A percentile compares a stretch with the other conserved stretches of the same genome.
Conservation (phyloP, 2,329 filamentous ascomycete species). For the Colletotrichum chlorophyti region DNA sequence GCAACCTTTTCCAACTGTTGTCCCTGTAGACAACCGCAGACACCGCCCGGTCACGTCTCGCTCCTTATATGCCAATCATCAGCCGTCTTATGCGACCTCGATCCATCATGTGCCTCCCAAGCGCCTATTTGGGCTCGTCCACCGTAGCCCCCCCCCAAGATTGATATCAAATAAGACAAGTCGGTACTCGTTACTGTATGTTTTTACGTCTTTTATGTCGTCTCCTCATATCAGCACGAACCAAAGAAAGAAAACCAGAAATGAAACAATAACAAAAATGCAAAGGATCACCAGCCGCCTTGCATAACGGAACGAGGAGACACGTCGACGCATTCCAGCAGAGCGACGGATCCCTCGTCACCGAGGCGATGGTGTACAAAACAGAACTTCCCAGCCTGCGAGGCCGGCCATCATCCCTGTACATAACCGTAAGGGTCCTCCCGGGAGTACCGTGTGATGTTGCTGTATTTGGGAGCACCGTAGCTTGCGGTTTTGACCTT, state of each 20-base stretch:
- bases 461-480: constrained; percentile 41
- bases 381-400: not conserved
- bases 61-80: constrained; percentile 27
- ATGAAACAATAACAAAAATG: not conserved
- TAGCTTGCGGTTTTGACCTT: constrained; percentile 44
- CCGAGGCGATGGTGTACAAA: not conserved
- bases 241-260: constrained; percentile 18
- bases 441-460: constrained; percentile 34
- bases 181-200: constrained; percentile 30
- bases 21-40: constrained; percentile 4
- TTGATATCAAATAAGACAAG: constrained; percentile 29
- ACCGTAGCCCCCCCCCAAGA: constrained; percentile 22
- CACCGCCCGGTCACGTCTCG: constrained; percentile 23
- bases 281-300: not conserved
- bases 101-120: constrained; percentile 15
- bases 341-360: constrained; percentile 8
- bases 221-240: constrained; percentile 24
- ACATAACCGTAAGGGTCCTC: constrained; percentile 28
- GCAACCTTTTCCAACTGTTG: not conserved
- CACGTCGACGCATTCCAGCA: constrained; percentile 16
- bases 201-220: constrained; percentile 17
- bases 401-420: not conserved
- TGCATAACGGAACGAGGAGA: not conserved
- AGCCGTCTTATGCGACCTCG: constrained; percentile 10
- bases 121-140: constrained; percentile 17